Evolutionary conservation across 768 basidiomycete species (phyloP), one percentile per base, ranked within the genome.

Genomic region (Aureoboletus auriporus): DNA sequence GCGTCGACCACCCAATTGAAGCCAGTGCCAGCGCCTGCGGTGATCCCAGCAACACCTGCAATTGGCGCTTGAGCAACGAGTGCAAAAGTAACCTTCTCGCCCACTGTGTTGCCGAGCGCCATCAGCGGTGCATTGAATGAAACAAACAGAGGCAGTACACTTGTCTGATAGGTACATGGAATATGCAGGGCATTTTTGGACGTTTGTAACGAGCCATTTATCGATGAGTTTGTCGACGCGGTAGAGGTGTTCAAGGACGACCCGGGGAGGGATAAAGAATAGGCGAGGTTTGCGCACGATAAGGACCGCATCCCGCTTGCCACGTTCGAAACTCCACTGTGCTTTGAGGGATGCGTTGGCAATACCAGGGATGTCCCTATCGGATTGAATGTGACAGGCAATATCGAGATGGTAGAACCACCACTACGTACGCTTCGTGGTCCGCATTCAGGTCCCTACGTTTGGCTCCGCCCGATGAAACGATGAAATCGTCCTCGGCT

Each of bases 151-250:
- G 3, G 17, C 0, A 50, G 13, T 47, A 67, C 58, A 49, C 39
- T 60, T 67, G 40, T 65, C 55, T 13, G 66, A 67, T 14, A 65
- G 53, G 29, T 65, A 72, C 58, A 69, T 61, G 14, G 59, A 63
- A 41, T 61, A 61, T 1, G 69, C 69, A 10, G 63, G 60, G 31
- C 68, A 71, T 0, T 49, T 44, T 27, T 69, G 46, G n/a, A 61
- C 55, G 38, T 51, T 61, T 2, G 68, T 72, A 36, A 71, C 68
- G 38, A 71, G 55, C 33, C 38, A 53, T 42, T 65, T 71, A 50
- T 62, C 46, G 16, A 58, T 45, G 27, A 71, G 56, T 13, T 51
- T 57, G 14, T 57, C 58, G 9, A 68, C 49, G 8, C 57, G 31
- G 46, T 61, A 59, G 41, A 72, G 54, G 0, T 46, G 48, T 8